These are phyloP conservation scores for Moniliophthora roreri DNA, from an alignment of 1,284 basidiomycete genomes.

Conservation along the genomic window DNA sequence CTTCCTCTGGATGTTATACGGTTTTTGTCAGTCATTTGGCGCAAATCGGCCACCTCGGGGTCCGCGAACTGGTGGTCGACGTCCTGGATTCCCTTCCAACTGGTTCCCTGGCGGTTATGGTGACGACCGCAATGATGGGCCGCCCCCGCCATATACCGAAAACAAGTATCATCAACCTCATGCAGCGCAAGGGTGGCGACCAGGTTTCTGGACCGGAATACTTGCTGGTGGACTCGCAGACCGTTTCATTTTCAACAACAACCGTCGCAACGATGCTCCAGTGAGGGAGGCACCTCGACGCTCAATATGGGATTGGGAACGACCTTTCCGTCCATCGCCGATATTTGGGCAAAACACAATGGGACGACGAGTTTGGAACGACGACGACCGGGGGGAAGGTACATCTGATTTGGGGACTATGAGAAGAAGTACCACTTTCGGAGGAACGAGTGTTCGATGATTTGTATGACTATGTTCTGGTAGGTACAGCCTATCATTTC, in stretches of 20 bases:
- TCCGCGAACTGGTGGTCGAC: conserved; percentile 28
- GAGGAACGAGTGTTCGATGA: conserved; percentile 61
- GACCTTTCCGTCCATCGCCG: conserved; percentile 1
- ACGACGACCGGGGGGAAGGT: conserved; percentile 66
- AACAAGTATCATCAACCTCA: conserved; percentile 22
- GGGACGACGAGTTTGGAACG: conserved; percentile 12
- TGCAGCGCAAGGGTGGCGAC: conserved; percentile 45
- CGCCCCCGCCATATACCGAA: conserved; percentile 82
- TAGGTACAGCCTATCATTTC: neutral
- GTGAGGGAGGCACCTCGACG: conserved; percentile 46
- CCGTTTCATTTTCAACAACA: conserved; percentile 36
- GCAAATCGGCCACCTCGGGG: conserved; percentile 25
- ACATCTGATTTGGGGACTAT: conserved; percentile 64
- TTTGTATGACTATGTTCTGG: neutral
- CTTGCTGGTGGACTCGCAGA: conserved; percentile 66
- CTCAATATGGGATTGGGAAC: conserved; percentile 23
- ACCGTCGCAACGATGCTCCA: conserved; percentile 32
- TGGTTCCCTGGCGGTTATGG: conserved; percentile 56
- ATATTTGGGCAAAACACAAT: neutral
- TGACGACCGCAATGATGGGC: conserved; percentile 34
- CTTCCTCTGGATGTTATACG: conserved; percentile 56
- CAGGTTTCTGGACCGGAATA: conserved; percentile 84
- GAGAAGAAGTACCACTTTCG: conserved; percentile 69
- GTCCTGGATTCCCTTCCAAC: conserved; percentile 26
- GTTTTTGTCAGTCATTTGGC: conserved; percentile 43